phyloP scores from a whole-genome alignment of 108 stramenopile genomes.

The Skeletonema marinoi region DNA sequence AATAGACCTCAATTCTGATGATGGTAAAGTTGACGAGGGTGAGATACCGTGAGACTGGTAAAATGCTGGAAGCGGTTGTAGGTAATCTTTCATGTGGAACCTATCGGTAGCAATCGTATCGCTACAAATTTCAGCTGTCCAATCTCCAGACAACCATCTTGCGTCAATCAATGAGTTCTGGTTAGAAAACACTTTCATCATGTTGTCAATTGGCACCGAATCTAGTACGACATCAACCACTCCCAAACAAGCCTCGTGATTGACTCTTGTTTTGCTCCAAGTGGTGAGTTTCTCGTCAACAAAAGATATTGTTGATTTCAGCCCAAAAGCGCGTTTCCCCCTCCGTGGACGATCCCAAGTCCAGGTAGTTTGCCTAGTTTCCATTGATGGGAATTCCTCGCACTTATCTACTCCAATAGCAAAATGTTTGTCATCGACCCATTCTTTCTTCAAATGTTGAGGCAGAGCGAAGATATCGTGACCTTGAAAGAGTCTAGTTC shows the following conservation, averaged over 20 bases:
- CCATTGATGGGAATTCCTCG: slow-evolving; percentile 79
- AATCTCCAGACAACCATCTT: slow-evolving; percentile 74
- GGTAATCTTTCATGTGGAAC: slow-evolving; percentile 49
- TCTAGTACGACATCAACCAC: slow-evolving; percentile 62
- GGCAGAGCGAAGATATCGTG: slow-evolving; percentile 34
- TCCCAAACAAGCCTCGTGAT: slow-evolving; percentile 69
- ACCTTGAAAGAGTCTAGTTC: slow-evolving; percentile 30
- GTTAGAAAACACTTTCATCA: slow-evolving; percentile 33
- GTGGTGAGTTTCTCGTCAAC: slow-evolving; percentile 32
- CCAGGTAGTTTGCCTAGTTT: slow-evolving; percentile 38
- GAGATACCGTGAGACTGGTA: background rate
- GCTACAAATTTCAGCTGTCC: slow-evolving; percentile 47
- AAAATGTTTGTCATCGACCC: background rate
- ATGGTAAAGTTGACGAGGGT: slow-evolving; percentile 50
- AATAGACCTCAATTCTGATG: slow-evolving; percentile 68
- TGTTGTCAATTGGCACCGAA: slow-evolving; percentile 31
- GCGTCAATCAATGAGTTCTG: slow-evolving; percentile 53
- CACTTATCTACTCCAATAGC: slow-evolving; percentile 21
- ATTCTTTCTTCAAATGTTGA: slow-evolving; percentile 12
- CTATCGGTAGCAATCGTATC: slow-evolving; percentile 55
- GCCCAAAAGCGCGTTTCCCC: slow-evolving; percentile 59
- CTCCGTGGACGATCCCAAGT: slow-evolving; percentile 64
- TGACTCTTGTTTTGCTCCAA: slow-evolving; percentile 47
- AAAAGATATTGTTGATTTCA: slow-evolving; percentile 68
- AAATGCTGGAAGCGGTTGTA: slow-evolving; percentile 53